These are phyloP conservation scores for Pestalotiopsis fici DNA, from an alignment of 2,329 filamentous ascomycete genomes.

Conservation along the genomic window DNA sequence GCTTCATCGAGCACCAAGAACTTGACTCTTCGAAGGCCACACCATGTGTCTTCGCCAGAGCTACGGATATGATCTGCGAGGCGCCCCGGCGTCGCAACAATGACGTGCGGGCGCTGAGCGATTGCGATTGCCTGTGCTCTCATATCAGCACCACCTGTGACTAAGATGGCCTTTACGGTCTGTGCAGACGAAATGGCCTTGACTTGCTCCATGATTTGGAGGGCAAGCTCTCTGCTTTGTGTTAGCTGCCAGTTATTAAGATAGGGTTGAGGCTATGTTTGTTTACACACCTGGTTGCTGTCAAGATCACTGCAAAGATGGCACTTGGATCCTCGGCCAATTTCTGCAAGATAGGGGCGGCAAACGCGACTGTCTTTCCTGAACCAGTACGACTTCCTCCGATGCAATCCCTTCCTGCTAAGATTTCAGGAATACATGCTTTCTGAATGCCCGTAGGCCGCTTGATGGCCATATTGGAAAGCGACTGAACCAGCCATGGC, in stretches of 20 bases:
- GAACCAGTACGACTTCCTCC: slow-evolving; percentile 94
- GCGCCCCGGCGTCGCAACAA: slow-evolving; percentile 92
- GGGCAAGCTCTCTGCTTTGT: slow-evolving; percentile 72
- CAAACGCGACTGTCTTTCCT: slow-evolving; percentile 95
- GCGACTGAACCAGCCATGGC: slow-evolving; percentile 85
- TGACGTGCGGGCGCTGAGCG: slow-evolving; percentile 79
- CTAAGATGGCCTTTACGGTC: slow-evolving; percentile 81
- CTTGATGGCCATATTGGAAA: slow-evolving; percentile 77
- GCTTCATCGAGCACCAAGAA: slow-evolving; percentile 96
- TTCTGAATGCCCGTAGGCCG: slow-evolving; percentile 91
- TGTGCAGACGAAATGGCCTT: slow-evolving; percentile 89
- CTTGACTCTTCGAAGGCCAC: slow-evolving; percentile 74
- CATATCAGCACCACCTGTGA: slow-evolving; percentile 94
- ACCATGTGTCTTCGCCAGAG: slow-evolving; percentile 88
- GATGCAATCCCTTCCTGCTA: slow-evolving; percentile 91
- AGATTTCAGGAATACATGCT: slow-evolving; percentile 87
- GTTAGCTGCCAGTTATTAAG: slow-evolving; percentile 11
- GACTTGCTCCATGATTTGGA: slow-evolving; percentile 96
- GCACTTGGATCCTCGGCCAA: slow-evolving; percentile 92
- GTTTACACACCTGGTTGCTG: slow-evolving; percentile 70
- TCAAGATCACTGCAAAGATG: slow-evolving; percentile 87
- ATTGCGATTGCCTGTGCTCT: slow-evolving; percentile 84
- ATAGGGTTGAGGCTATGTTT: background rate
- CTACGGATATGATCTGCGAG: slow-evolving; percentile 91
- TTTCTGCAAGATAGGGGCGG: slow-evolving; percentile 88